Base-by-base conservation (phyloP, 768 basidiomycete genomes). In the Tricholoma sp. region DNA sequence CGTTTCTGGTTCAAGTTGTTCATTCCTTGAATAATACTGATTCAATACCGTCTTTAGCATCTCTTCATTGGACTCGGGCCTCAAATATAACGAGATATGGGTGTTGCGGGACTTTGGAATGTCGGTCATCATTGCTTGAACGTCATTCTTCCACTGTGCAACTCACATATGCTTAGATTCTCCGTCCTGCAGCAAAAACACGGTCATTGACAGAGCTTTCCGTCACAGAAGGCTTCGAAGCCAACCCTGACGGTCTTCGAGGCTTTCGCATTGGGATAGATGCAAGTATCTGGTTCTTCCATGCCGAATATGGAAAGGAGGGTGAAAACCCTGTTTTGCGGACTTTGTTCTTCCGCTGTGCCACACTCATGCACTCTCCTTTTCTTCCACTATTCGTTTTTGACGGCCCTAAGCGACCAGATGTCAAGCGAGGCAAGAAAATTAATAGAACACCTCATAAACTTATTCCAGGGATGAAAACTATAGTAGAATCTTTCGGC, bases 331-430 rank as follows among this genome's bases (percentile, higher is more conserved):
- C 93, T 7, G 89, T 91, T 54, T 76, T 94, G 8, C 77, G 92
- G 28, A 94, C 89, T 0, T 75, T 70, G 70, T 91, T 94, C 75
- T 95, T 93, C 70, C 88, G 90, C 45, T 92, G 91, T 68, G 84
- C 86, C 37, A 83, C 82, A 20, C 80, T 97, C 2, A 82, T 91
- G 69, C 81, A 79, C 54, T 79, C 85, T 5, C 92, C 94, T 0
- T 84, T 96, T 60, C 78, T 94, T 10, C 92, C 92, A 0, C 79
- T 97, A 11, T 95, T 96, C 68, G 90, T 96, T 4, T 97, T 96
- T 65, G 93, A 97, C 70, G 94, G 94, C 0, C 89, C 90, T 0
- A 81, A 85, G 58, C 81, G 94, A 58, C 94, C 94, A 3, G 80
- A 82, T 18, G 69, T 88, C 60, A 97, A 97, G 72, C 80, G 89